Evolutionary conservation across 1,284 basidiomycete species (phyloP), one percentile per base, ranked within the genome.

Genomic region (Melampsora larici-populina): DNA sequence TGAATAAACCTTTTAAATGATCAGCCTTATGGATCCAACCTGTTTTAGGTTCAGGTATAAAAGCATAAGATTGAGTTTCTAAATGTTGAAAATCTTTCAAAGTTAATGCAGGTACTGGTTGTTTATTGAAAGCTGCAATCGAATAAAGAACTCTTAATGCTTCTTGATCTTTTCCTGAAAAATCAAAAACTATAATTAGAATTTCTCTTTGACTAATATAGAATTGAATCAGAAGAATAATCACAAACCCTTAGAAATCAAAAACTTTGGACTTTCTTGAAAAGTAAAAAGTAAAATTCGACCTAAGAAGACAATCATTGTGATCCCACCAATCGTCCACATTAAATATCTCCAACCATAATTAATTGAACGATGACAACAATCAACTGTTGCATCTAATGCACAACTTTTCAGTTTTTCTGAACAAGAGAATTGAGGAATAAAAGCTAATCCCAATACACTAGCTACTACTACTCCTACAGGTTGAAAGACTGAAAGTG

Each of bases 231-330:
- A 6, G 21, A 9, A 24, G 15, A 24, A 58, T n/a, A 18, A 58
- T n/a, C 2, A 29, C 7, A 58, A 18, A 64, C 62, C 62, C 33
- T 64, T 29, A 18, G 62, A 64, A 21, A 64, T 21, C 18, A 64
- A 29, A 64, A 64, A 64, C 33, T 64, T 64, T 18, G 62, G 62
- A 64, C 62, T 64, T 64, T 64, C 62, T 64, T 36, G 26, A 13
- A 64, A 64, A 7, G 24, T 64, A 29, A 64, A 64, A 36, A 64
- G 29, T 36, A 36, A 8, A 18, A 29, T 31, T 36, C 62, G 62
- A 64, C 29, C 62, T 24, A 36, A 21, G 33, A 64, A 64, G 33
- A 29, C 33, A 21, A 36, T 8, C 26, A 64, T 29, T 1, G 62
- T 31, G 9, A 36, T 36, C 33, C 26, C 62, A 31, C 29, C 62